phyloP scores from a whole-genome alignment of 148 eudicot genomes.

The Amaranthus cruentus region DNA sequence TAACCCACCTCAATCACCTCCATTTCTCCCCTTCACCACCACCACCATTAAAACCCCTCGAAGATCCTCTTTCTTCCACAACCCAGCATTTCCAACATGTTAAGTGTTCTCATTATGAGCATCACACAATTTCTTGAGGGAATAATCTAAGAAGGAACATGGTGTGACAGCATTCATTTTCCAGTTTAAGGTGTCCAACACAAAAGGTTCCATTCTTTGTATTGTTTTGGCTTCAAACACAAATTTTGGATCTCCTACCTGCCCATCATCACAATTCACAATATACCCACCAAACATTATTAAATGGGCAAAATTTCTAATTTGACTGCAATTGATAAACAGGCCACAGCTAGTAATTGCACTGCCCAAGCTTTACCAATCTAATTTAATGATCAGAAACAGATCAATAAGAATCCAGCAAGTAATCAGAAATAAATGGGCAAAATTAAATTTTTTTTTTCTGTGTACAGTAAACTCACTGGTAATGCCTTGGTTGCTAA shows the following conservation, averaged over 20 bases:
- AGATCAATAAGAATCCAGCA: slow-evolving; percentile 10
- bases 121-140: slow-evolving; percentile 28
- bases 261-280: no score
- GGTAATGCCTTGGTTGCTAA: slow-evolving; percentile 53
- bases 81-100: slow-evolving; percentile 4
- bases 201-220: no score
- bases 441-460: background rate
- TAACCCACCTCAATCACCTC: no score
- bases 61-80: no score
- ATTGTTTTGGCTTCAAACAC: no score
- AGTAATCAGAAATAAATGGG: background rate
- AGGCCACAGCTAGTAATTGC: no score
- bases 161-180: slow-evolving; percentile 70
- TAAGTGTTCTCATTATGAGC: slow-evolving; percentile 22
- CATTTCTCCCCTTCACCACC: no score
- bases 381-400: slow-evolving; percentile 25
- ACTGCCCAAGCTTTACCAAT: slow-evolving; percentile 26
- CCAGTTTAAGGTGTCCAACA: slow-evolving; percentile 52
- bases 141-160: slow-evolving; percentile 60
- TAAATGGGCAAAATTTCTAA: no score
- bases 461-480: slow-evolving; percentile 37
- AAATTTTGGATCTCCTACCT: no score
- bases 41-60: no score
- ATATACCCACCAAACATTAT: no score
- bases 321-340: no score